phyloP scores from a whole-genome alignment of 306 rosid genomes.

The Vigna trinervia region DNA sequence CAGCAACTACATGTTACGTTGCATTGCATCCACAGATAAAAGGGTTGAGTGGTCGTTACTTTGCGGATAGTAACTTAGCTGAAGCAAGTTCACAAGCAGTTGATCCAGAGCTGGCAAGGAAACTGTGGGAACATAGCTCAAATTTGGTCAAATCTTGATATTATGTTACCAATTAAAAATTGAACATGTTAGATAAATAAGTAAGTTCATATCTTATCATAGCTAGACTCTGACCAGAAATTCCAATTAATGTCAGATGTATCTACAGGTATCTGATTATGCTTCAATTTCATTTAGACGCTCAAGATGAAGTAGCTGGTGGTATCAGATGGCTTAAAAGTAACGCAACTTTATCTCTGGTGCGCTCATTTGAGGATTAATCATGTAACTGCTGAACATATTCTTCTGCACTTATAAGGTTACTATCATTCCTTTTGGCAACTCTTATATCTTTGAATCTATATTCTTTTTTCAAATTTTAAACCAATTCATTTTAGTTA shows the following conservation, averaged over 20 bases:
- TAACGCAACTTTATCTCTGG: background rate
- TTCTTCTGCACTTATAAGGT: background rate
- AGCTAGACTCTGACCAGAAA: too few relatives aligned
- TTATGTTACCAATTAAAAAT: background rate
- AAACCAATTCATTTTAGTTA: too few relatives aligned
- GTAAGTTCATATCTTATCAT: too few relatives aligned
- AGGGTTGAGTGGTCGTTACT: slow-evolving; percentile 59
- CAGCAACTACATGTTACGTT: slow-evolving; percentile 69
- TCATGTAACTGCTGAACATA: background rate
- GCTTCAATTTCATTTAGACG: background rate
- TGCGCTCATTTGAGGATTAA: background rate
- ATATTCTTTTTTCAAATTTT: too few relatives aligned
- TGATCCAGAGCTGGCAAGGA: slow-evolving; percentile 58
- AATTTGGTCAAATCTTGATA: slow-evolving; percentile 44
- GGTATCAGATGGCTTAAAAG: background rate
- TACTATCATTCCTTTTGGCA: background rate
- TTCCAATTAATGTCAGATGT: background rate
- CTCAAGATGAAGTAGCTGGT: background rate
- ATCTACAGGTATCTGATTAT: background rate
- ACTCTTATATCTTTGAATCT: background rate
- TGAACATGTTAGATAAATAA: too few relatives aligned
- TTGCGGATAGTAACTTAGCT: slow-evolving; percentile 53
- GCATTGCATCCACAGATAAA: slow-evolving; percentile 65
- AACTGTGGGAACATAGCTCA: slow-evolving; percentile 65
- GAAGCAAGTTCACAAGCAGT: slow-evolving; percentile 60